These are phyloP conservation scores for Cryptosporidium muris DNA, from an alignment of 169 alveolate species.

Conservation along the genomic window DNA sequence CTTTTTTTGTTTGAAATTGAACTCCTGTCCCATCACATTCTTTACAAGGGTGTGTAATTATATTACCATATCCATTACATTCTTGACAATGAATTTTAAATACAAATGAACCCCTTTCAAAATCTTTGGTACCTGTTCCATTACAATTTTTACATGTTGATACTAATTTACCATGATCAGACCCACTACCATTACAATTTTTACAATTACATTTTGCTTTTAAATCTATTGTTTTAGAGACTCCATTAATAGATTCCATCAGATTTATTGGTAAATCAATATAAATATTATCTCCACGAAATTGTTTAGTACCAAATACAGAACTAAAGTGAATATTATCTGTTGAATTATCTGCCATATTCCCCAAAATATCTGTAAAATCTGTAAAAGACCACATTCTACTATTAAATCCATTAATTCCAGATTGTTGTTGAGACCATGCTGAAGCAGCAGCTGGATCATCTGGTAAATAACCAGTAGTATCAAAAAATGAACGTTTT, in stretches of 20 bases:
- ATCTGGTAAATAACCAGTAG: constrained; percentile 88
- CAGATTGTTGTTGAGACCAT: constrained; percentile 73
- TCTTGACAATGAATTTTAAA: constrained; percentile 27
- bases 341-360: neutral
- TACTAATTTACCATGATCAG: constrained; percentile 78
- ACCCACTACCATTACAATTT: constrained; percentile 83
- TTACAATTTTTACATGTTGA: constrained; percentile 83
- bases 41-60: constrained; percentile 84
- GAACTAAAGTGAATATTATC: neutral
- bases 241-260: constrained; percentile 88
- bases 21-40: constrained; percentile 86
- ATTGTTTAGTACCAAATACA: constrained; percentile 73
- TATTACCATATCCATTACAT: constrained; percentile 73
- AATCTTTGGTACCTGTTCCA: constrained; percentile 79
- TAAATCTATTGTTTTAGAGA: constrained; percentile 74
- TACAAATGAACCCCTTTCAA: constrained; percentile 1
- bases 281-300: constrained; percentile 77
- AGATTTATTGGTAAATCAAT: constrained; percentile 80
- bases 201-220: constrained; percentile 77
- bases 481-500: constrained; percentile 87
- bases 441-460: constrained; percentile 71
- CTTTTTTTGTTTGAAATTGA: constrained; percentile 82
- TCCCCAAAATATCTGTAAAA: constrained; percentile 84
- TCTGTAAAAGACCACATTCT: constrained; percentile 86
- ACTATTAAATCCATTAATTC: constrained; percentile 46